These are phyloP conservation scores for Phaffia rhodozyma DNA, from an alignment of 1,284 basidiomycete genomes.

Conservation along the genomic window DNA sequence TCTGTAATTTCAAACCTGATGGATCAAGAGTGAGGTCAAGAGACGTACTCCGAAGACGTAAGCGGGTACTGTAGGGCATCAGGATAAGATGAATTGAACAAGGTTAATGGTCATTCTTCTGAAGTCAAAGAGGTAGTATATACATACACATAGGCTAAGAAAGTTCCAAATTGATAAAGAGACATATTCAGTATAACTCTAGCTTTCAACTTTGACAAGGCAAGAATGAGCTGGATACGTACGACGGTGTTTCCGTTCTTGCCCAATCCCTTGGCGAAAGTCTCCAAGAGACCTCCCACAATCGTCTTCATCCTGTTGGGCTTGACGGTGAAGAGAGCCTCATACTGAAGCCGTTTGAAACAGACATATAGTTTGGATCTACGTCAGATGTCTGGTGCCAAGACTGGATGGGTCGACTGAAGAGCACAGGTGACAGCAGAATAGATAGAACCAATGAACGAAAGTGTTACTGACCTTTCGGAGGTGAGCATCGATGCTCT, in stretches of 20 bases:
- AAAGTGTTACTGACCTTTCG: no score
- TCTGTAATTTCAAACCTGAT: not conserved
- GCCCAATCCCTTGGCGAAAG: constrained; percentile 72
- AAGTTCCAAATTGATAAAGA: not conserved
- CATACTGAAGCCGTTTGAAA: constrained; percentile 39
- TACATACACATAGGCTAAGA: constrained; percentile 33
- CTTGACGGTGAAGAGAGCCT: constrained; percentile 52
- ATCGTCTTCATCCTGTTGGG: constrained; percentile 95
- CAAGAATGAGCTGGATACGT: constrained; percentile 34
- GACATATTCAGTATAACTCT: not conserved
- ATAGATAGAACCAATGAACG: no score
- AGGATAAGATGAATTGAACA: constrained; percentile 16
- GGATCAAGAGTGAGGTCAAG: not conserved
- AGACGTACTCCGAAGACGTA: constrained; percentile 68
- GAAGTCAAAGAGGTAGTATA: constrained; percentile 6
- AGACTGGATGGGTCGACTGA: no score
- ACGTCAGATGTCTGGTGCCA: no score
- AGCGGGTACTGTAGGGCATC: constrained; percentile 84
- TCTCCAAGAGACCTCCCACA: constrained; percentile 87
- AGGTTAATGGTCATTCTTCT: constrained; percentile 11
- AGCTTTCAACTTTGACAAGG: not conserved
- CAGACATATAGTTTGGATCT: no score
- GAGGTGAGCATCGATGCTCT: no score
- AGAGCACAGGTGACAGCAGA: no score
- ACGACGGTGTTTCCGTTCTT: constrained; percentile 80